A percentile compares a stretch with the other conserved stretches of the same genome.
Conservation (phyloP, 1,284 basidiomycete genomes). For the Athelia psychrophila region DNA sequence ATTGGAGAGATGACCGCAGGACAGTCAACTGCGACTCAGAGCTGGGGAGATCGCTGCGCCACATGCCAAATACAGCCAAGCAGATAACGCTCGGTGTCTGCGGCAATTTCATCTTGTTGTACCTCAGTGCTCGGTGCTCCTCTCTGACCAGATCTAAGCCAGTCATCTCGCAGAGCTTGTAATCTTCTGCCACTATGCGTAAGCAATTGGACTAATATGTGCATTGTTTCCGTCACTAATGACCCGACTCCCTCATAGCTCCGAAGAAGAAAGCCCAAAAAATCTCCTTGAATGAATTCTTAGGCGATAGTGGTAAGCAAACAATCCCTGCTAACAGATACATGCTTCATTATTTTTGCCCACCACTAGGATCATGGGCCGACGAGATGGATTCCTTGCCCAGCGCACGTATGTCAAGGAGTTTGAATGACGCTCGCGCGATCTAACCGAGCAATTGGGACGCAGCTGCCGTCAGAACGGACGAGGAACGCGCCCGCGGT, state of each 20-base stretch:
- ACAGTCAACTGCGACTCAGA: no score
- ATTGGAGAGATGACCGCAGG: no score
- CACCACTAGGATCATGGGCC: constrained; percentile 91
- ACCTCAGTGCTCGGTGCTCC: no score
- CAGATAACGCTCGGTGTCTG: not conserved
- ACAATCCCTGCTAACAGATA: constrained; percentile 3
- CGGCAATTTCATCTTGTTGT: not conserved
- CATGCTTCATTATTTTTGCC: constrained; percentile 16
- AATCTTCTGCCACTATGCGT: not conserved
- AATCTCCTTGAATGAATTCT: constrained; percentile 88
- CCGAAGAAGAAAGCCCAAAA: constrained; percentile 87
- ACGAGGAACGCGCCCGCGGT: constrained; percentile 49
- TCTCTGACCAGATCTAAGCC: no score
- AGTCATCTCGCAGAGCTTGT: not conserved
- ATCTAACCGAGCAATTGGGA: constrained; percentile 6
- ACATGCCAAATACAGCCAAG: constrained; percentile 1
- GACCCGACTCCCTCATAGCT: constrained; percentile 40
- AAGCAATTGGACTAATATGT: no score
- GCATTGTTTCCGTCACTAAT: not conserved
- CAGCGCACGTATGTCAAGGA: constrained; percentile 72
- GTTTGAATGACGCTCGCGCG: constrained; percentile 6
- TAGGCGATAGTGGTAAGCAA: constrained; percentile 73
- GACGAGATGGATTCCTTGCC: constrained; percentile 93
- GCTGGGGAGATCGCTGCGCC: not conserved
- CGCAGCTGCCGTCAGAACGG: constrained; percentile 58